Conservation (phyloP, 1,284 basidiomycete species). For the Trametes sp. region DNA sequence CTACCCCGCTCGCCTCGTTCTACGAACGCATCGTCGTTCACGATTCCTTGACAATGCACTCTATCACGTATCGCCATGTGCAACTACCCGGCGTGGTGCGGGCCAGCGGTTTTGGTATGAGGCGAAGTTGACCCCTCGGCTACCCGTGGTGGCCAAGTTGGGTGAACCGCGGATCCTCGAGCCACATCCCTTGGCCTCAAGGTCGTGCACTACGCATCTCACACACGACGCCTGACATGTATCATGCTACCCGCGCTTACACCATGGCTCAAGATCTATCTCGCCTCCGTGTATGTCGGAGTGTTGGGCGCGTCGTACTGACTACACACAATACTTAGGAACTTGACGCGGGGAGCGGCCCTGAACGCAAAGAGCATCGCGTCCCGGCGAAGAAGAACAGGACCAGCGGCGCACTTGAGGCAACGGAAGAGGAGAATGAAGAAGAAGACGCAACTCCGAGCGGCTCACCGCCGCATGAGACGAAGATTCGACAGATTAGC, state of each 20-base stretch:
- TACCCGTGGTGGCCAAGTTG: neutral
- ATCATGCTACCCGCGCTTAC: neutral
- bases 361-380: slow-evolving; percentile 50
- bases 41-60: neutral
- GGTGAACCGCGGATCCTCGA: neutral
- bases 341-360: neutral
- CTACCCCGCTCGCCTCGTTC: slow-evolving; percentile 6
- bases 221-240: neutral
- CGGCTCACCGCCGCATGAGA: slow-evolving; percentile 74
- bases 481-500: slow-evolving; percentile 77
- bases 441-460: slow-evolving; percentile 47
- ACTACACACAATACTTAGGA: slow-evolving; percentile 5
- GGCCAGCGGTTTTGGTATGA: neutral
- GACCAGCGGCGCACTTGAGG: slow-evolving; percentile 52
- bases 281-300: slow-evolving; percentile 17
- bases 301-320: slow-evolving; percentile 21
- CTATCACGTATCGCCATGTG: neutral
- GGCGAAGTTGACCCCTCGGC: neutral
- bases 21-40: neutral
- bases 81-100: neutral
- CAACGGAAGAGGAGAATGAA: slow-evolving; percentile 68
- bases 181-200: neutral
- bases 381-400: slow-evolving; percentile 79
- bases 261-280: neutral
- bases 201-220: neutral